A percentile compares a stretch with the other conserved stretches of the same genome.
phyloP scores from a whole-genome alignment of 257 asterid genomes.

The Nicotiana otophora region DNA sequence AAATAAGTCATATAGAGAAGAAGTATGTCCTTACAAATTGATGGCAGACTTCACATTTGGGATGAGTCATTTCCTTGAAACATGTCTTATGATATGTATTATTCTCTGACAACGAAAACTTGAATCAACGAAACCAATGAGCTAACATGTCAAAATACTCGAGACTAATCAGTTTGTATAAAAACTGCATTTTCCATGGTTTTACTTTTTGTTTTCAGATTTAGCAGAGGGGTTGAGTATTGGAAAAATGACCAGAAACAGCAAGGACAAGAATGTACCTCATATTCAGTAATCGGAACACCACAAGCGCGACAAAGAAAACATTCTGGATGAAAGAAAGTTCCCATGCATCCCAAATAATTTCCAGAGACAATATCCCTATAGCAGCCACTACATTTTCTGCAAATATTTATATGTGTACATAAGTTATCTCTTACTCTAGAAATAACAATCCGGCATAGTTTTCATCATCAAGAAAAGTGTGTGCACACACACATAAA shows the following conservation, averaged over 20 bases:
- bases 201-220: neutral
- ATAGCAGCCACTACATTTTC: constrained; percentile 93
- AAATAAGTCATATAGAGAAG: neutral
- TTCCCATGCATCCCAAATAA: constrained; percentile 84
- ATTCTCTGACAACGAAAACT: constrained; percentile 85
- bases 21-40: constrained; percentile 58
- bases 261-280: constrained; percentile 40
- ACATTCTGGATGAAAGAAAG: constrained; percentile 96
- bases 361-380: constrained; percentile 74
- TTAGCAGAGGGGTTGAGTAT: neutral
- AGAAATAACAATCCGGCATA: neutral
- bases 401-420: constrained; percentile 19
- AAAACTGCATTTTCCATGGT: neutral
- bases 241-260: neutral
- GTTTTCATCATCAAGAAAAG: neutral
- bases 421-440: neutral
- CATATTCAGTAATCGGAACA: constrained; percentile 82
- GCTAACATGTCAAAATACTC: constrained; percentile 7
- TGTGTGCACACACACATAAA: neutral
- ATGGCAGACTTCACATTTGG: constrained; percentile 93
- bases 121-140: constrained; percentile 27
- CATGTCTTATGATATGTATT: constrained; percentile 79
- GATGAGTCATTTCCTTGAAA: constrained; percentile 86
- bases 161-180: neutral
- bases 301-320: constrained; percentile 83